phyloP scores from a whole-genome alignment of 2,329 filamentous ascomycete genomes.

The Colletotrichum viniferum region DNA sequence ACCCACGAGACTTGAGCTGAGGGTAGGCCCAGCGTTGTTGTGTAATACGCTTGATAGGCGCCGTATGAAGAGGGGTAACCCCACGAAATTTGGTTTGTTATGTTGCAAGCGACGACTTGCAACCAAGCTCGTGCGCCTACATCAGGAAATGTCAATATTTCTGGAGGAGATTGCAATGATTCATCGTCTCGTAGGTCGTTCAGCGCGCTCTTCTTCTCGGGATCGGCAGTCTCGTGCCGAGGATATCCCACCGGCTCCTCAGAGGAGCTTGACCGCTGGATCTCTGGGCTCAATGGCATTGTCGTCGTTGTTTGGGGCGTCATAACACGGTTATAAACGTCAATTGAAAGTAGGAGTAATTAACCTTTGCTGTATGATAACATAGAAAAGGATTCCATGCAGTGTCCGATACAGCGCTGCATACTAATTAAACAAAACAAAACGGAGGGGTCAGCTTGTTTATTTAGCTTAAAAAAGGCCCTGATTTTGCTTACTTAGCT shows the following conservation, averaged over 20 bases:
- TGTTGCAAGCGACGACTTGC: neutral
- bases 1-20: constrained; percentile 52
- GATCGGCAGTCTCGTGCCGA: neutral
- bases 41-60: constrained; percentile 45
- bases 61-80: constrained; percentile 29
- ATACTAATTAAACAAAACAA: too few species aligned
- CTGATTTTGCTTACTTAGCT: too few species aligned
- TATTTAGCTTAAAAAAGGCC: too few species aligned
- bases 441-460: too few species aligned
- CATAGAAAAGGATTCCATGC: neutral
- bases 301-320: neutral
- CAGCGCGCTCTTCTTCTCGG: neutral
- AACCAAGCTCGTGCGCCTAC: neutral
- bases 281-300: neutral
- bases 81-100: neutral
- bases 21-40: constrained; percentile 30
- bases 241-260: neutral
- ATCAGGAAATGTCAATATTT: neutral
- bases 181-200: neutral
- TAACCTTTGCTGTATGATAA: neutral
- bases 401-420: neutral
- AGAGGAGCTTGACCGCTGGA: neutral
- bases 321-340: neutral
- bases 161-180: neutral
- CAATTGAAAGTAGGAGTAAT: neutral